A percentile compares a stretch with the other conserved stretches of the same genome.
Evolutionary conservation across 805 yeast genomes (phyloP).

Genomic region (Kodamaea hsintzibuensis): DNA sequence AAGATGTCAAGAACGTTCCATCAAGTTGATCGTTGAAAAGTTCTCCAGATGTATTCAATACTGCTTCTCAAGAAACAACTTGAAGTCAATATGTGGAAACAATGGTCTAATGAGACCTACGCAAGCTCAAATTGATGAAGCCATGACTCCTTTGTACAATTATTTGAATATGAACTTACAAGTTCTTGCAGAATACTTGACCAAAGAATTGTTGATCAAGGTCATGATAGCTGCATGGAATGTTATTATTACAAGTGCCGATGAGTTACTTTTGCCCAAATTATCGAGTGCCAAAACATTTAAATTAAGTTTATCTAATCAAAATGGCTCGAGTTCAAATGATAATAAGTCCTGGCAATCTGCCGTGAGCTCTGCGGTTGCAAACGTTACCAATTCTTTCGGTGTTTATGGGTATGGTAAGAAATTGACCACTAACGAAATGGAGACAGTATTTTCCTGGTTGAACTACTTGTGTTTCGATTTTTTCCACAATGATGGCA

Average conservation of each 20-base stretch:
- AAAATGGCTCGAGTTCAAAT: slow-evolving; percentile 15
- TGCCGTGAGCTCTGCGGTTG: slow-evolving; percentile 50
- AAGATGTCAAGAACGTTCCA: slow-evolving; percentile 65
- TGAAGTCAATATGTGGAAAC: slow-evolving; percentile 56
- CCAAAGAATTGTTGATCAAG: slow-evolving; percentile 54
- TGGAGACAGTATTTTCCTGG: slow-evolving; percentile 74
- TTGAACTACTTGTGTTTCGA: slow-evolving; percentile 61
- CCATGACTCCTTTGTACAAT: slow-evolving; percentile 72
- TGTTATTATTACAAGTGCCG: slow-evolving; percentile 68
- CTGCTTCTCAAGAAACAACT: slow-evolving; percentile 56
- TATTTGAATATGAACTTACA: slow-evolving; percentile 68
- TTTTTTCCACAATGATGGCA: slow-evolving; percentile 78
- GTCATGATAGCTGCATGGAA: slow-evolving; percentile 83
- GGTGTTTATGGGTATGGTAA: slow-evolving; percentile 52
- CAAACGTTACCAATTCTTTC: slow-evolving; percentile 46
- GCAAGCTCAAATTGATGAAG: slow-evolving; percentile 54
- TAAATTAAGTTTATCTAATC: slow-evolving; percentile 20
- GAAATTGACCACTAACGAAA: slow-evolving; percentile 57
- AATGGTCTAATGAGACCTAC: slow-evolving; percentile 46
- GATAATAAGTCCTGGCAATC: slow-evolving; percentile 33
- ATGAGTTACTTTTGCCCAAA: slow-evolving; percentile 72
- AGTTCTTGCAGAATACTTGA: slow-evolving; percentile 59
- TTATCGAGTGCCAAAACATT: slow-evolving; percentile 47
- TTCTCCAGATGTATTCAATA: slow-evolving; percentile 64
- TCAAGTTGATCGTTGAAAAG: slow-evolving; percentile 70